Percentiles rank a stretch among this genome's conserved stretches.
phyloP scores from a whole-genome alignment of 108 stramenopile genomes.

The Hondaea fermentalgiana region DNA sequence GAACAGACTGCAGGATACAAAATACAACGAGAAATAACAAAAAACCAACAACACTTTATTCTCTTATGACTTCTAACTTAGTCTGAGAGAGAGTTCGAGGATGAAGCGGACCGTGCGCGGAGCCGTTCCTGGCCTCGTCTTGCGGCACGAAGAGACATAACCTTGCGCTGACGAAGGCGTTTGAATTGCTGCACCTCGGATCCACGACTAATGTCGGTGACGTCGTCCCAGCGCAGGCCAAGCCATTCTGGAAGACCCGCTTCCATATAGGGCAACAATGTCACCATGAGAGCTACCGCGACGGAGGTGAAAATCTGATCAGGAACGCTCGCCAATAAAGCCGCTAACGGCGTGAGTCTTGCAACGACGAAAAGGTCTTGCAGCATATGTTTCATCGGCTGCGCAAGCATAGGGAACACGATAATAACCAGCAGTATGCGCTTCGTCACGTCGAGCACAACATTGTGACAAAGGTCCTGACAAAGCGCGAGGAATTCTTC shows the following conservation, averaged over 20 bases:
- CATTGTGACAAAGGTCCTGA: not conserved
- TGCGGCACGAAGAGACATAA: not conserved
- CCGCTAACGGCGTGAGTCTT: not conserved
- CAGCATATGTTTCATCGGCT: not conserved
- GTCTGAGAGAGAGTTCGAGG: no score
- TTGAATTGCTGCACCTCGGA: not conserved
- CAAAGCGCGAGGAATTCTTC: slow-evolving; percentile 4
- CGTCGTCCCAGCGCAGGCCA: not conserved
- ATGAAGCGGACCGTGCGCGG: no score
- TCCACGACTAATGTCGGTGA: not conserved
- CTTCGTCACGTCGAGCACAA: not conserved
- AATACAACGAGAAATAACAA: no score
- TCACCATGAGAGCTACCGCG: not conserved
- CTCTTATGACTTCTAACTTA: no score
- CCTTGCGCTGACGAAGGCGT: not conserved
- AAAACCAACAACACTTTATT: no score
- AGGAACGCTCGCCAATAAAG: not conserved
- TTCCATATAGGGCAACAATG: not conserved
- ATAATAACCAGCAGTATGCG: not conserved
- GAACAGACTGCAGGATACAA: no score
- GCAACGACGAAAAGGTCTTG: not conserved
- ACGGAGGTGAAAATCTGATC: not conserved
- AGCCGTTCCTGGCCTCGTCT: not conserved
- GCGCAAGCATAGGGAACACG: not conserved
- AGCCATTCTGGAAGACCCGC: not conserved